Conservation (phyloP, 2,329 filamentous ascomycete genomes). For the Chaetomiaceae sp. region DNA sequence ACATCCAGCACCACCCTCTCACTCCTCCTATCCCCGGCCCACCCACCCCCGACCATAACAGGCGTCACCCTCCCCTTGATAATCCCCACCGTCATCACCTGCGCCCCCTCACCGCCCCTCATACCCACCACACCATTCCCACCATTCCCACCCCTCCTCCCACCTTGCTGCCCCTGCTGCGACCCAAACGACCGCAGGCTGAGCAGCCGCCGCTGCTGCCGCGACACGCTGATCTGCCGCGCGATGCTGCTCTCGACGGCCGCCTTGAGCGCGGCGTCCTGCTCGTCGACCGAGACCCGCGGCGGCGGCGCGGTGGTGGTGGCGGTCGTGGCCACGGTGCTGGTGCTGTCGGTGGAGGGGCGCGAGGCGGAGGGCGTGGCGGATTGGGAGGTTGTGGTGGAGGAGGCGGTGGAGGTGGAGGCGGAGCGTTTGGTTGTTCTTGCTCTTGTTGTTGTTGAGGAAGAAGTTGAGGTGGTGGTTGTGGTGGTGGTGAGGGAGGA, state of each 20-base stretch:
- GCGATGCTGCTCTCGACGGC: conserved; percentile 63
- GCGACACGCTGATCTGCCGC: conserved; percentile 59
- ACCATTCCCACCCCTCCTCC: background rate
- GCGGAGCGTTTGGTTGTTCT: background rate
- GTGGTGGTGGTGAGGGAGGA: conserved; percentile 11
- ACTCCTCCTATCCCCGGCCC: conserved; percentile 43
- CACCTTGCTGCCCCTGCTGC: no score
- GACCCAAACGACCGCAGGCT: conserved; percentile 13
- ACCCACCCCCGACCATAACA: conserved; percentile 34
- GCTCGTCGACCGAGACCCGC: conserved; percentile 32
- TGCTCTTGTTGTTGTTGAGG: background rate
- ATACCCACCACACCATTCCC: background rate
- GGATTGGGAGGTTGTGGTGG: conserved; percentile 12
- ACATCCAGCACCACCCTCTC: conserved; percentile 48
- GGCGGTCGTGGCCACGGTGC: no score
- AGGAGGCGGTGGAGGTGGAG: conserved; percentile 13
- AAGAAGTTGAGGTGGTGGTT: background rate
- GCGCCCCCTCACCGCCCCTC: background rate
- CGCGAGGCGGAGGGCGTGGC: conserved; percentile 17
- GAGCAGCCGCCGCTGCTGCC: conserved; percentile 44
- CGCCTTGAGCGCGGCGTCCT: conserved; percentile 40
- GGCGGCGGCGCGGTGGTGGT: background rate
- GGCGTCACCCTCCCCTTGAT: conserved; percentile 34
- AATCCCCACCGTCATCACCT: conserved; percentile 7
- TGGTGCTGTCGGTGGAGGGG: conserved; percentile 23